Evolutionary conservation across 495 filamentous ascomycete species (phyloP), one percentile per base, ranked within the genome.

Genomic region (Podospora appendiculata): DNA sequence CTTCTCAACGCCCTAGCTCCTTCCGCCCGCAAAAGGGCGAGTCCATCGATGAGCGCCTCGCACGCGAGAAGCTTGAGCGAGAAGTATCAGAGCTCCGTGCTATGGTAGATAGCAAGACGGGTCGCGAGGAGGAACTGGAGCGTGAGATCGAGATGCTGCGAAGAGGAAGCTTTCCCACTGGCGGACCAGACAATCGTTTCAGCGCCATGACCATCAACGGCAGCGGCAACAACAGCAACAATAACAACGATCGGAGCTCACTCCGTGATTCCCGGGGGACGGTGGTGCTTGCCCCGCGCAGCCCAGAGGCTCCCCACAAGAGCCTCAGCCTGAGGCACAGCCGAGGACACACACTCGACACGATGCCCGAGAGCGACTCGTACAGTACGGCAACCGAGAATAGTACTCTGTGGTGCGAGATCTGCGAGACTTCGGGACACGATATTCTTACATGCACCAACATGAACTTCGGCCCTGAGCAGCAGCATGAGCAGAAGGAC

Each of bases 391-490:
- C 82, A 45, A 86, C 86, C 41, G 89, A 86, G 62, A 79, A 73
- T 55, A 84, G 83, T 50, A 76, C 74, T 18, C 76, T 91, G 52
- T 96, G 91, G 88, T 97, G 92, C 71, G 92, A 97, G 70, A 91
- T 97, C 46, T 96, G 92, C 67, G 92, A 97, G 68, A 87, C 86
- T 2, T 76, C 78, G n/a, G 92, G 92, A 13, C 92, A 97, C 58
- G 92, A 97, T 57, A 95, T 97, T 54, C 70, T 97, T 36, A 93
- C 84, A 16, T 97, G 92, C 72, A 89, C 88, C 34, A 93, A 85
- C 62, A 89, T 94, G 81, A 90, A 91, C 62, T 82, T 75, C n/a
- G 54, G 69, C 16, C 70, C 66, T 53, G 69, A 59, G 55, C 64
- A 67, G 58, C 68, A 67, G 59, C 57, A 45, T 34, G 41, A 54